Evolutionary conservation across 176 grass and related monocot genomes (phyloP).

Genomic region (Raddia distichophylla): DNA sequence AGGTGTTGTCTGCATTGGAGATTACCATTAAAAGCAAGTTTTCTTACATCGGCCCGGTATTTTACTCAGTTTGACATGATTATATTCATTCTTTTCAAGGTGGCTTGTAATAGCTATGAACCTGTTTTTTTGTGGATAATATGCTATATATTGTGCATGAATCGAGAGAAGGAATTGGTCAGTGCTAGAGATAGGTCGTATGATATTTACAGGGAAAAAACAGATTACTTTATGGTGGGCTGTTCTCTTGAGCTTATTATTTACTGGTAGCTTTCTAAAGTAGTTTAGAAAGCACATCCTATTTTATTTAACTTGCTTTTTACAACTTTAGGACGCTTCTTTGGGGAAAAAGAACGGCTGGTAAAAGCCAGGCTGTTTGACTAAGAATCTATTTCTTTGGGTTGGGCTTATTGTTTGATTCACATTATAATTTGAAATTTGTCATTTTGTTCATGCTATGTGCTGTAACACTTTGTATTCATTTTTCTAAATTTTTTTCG

Average conservation of each 20-base stretch:
- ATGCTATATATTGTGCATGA: conserved; percentile 25
- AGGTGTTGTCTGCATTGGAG: neutral
- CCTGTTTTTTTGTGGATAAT: neutral
- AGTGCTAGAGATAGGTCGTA: conserved; percentile 20
- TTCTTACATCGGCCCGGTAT: neutral
- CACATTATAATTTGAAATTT: too few relatives aligned
- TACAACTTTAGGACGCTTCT: too few relatives aligned
- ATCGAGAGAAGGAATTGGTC: neutral
- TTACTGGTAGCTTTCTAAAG: neutral
- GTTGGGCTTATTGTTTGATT: too few relatives aligned
- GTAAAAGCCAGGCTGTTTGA: too few relatives aligned
- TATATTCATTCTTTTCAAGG: conserved; percentile 50
- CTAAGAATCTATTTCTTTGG: too few relatives aligned
- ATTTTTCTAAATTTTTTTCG: too few relatives aligned
- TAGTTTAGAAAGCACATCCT: too few relatives aligned
- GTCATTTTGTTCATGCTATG: too few relatives aligned
- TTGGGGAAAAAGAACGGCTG: too few relatives aligned
- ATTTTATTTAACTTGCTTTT: too few relatives aligned
- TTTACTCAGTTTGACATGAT: conserved; percentile 34
- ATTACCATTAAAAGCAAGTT: neutral
- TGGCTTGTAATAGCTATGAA: conserved; percentile 36
- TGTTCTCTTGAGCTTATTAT: too few relatives aligned
- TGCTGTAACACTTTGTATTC: too few relatives aligned
- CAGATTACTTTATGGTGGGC: neutral
- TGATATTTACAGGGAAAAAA: conserved; percentile 23